Evolutionary conservation across 768 basidiomycete species (phyloP).

Genomic region (Collybiopsis confluens): DNA sequence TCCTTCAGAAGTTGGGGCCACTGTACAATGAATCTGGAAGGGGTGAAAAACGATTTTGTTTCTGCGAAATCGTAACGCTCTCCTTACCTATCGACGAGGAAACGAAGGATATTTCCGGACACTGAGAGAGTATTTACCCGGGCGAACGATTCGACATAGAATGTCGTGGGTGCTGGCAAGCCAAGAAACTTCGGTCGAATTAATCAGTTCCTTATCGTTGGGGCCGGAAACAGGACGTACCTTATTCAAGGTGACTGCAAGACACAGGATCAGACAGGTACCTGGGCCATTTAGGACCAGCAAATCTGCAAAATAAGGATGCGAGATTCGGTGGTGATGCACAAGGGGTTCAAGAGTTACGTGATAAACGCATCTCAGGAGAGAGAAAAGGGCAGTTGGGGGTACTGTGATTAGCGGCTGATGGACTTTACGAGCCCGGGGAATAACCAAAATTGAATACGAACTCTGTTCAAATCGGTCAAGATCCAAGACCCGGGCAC

Average conservation of each 20-base stretch:
- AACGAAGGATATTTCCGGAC: slow-evolving; percentile 76
- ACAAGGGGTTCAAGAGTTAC: slow-evolving; percentile 37
- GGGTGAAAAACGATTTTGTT: neutral
- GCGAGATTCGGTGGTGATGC: slow-evolving; percentile 10
- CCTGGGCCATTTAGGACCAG: slow-evolving; percentile 94
- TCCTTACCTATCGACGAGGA: slow-evolving; percentile 75
- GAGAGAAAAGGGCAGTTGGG: slow-evolving; percentile 57
- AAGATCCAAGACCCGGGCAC: slow-evolving; percentile 7
- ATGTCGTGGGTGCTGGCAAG: slow-evolving; percentile 60
- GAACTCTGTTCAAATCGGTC: neutral
- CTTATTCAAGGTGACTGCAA: slow-evolving; percentile 65
- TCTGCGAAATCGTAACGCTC: neutral
- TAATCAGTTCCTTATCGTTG: neutral
- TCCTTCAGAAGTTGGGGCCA: slow-evolving; percentile 64
- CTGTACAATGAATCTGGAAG: slow-evolving; percentile 80
- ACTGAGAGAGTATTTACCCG: slow-evolving; percentile 78
- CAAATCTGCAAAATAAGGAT: slow-evolving; percentile 55
- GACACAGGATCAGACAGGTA: slow-evolving; percentile 79
- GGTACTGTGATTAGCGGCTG: slow-evolving; percentile 72
- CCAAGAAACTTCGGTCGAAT: slow-evolving; percentile 61
- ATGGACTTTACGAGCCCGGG: slow-evolving; percentile 85
- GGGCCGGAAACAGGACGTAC: slow-evolving; percentile 36
- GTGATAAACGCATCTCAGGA: slow-evolving; percentile 57
- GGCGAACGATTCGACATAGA: slow-evolving; percentile 95
- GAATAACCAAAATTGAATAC: slow-evolving; percentile 63